Evolutionary conservation across 441 rosid genomes (phyloP).

Genomic region (Capsella rubella): DNA sequence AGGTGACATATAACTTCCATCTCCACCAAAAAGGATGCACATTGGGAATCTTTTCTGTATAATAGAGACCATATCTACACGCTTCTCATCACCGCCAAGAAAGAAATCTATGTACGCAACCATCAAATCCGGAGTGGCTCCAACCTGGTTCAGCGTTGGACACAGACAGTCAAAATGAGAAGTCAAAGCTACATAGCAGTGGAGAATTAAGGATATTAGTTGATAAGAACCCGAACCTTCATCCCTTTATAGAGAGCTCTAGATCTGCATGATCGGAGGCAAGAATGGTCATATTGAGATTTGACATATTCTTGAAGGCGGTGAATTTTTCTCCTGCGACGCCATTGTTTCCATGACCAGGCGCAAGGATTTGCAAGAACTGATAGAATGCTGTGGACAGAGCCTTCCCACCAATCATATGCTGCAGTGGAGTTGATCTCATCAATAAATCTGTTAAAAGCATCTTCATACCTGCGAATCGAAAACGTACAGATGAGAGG

Average conservation of each 20-base stretch:
- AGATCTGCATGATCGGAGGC: slow-evolving; percentile 98
- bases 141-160: slow-evolving; percentile 67
- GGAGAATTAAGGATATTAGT: slow-evolving; percentile 32
- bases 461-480: slow-evolving; percentile 88
- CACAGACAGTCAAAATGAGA: slow-evolving; percentile 22
- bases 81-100: slow-evolving; percentile 99
- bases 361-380: slow-evolving; percentile 95
- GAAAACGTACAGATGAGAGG: slow-evolving; percentile 43
- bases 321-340: slow-evolving; percentile 82
- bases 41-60: slow-evolving; percentile 95
- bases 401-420: slow-evolving; percentile 99
- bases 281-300: slow-evolving; percentile 96
- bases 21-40: slow-evolving; percentile 97
- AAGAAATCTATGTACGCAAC: slow-evolving; percentile 95
- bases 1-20: slow-evolving; percentile 99
- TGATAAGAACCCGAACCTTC: slow-evolving; percentile 69
- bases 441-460: slow-evolving; percentile 94
- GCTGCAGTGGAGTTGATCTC: slow-evolving; percentile 96
- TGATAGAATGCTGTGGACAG: slow-evolving; percentile 88
- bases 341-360: slow-evolving; percentile 99
- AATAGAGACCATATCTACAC: slow-evolving; percentile 88
- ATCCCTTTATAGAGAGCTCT: slow-evolving; percentile 98
- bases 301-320: slow-evolving; percentile 96
- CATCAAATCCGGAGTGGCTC: slow-evolving; percentile 97
- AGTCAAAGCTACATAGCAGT: background rate